Conservation (phyloP, 2,329 filamentous ascomycete genomes). For the Mollisiaceae sp. region DNA sequence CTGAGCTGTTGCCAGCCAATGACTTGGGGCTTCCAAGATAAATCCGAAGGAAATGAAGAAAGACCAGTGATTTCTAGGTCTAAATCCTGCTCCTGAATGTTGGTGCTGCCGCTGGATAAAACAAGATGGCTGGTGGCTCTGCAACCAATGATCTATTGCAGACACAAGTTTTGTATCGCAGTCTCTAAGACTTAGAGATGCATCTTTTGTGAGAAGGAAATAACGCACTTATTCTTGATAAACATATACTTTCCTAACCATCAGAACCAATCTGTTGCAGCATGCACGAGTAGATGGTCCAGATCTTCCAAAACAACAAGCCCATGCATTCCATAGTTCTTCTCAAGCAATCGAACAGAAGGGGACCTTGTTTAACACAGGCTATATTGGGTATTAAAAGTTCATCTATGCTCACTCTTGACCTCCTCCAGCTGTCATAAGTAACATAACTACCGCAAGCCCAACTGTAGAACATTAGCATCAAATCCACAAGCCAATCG, state of each 20-base stretch:
- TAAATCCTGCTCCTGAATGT: not conserved
- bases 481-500: not conserved
- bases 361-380: not conserved
- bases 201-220: too few species aligned
- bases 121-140: not conserved
- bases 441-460: constrained; percentile 55
- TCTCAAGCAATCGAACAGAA: not conserved
- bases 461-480: constrained; percentile 45
- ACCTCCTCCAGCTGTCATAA: constrained; percentile 57
- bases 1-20: not conserved
- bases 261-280: too few species aligned
- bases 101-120: not conserved
- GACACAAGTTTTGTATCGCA: too few species aligned
- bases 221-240: too few species aligned
- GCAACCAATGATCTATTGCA: not conserved
- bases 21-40: not conserved
- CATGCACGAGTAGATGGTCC: too few species aligned
- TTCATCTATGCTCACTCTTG: constrained; percentile 28
- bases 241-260: too few species aligned
- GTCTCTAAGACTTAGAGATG: too few species aligned
- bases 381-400: not conserved
- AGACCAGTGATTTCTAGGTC: not conserved
- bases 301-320: too few species aligned
- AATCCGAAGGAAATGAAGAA: not conserved
- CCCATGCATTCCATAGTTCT: too few species aligned